phyloP scores from a whole-genome alignment of 208 protist genomes.

The Herpetomonas samuelpessoai region DNA sequence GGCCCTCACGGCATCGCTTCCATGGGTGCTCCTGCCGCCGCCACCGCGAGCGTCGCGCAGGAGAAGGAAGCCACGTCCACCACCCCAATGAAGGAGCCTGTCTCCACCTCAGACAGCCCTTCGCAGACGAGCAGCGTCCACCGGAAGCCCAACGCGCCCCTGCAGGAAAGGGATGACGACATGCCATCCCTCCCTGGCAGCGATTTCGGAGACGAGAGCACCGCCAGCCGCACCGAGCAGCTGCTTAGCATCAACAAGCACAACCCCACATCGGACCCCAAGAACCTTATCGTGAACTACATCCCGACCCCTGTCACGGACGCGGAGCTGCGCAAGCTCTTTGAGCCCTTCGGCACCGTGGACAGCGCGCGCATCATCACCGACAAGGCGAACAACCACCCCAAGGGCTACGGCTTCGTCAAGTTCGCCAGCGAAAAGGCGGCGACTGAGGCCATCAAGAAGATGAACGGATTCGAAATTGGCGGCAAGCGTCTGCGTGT shows the following conservation, averaged over 20 bases:
- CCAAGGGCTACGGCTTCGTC: constrained; percentile 79
- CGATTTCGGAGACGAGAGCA: constrained; percentile 1
- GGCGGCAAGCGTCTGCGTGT: constrained; percentile 66
- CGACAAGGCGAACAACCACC: constrained; percentile 45
- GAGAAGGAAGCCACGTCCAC: too few species aligned
- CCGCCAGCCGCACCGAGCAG: background rate
- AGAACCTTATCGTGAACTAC: constrained; percentile 71
- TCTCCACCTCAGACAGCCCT: too few species aligned
- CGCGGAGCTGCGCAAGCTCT: constrained; percentile 33
- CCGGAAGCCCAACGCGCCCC: background rate
- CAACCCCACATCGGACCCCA: constrained; percentile 26
- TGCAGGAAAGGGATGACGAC: background rate
- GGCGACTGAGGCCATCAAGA: constrained; percentile 37
- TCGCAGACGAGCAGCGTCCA: background rate
- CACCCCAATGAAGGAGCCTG: too few species aligned
- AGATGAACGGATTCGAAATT: constrained; percentile 68
- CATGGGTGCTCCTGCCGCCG: too few species aligned
- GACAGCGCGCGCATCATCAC: constrained; percentile 52
- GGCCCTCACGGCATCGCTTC: too few species aligned
- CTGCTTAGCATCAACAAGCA: background rate
- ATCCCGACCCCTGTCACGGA: constrained; percentile 63
- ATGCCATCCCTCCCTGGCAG: background rate
- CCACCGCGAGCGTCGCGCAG: too few species aligned
- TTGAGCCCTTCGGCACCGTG: constrained; percentile 39
- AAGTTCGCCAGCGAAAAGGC: constrained; percentile 53